Evolutionary conservation across 768 basidiomycete genomes (phyloP).

Genomic region (Cystoderma amianthinum): DNA sequence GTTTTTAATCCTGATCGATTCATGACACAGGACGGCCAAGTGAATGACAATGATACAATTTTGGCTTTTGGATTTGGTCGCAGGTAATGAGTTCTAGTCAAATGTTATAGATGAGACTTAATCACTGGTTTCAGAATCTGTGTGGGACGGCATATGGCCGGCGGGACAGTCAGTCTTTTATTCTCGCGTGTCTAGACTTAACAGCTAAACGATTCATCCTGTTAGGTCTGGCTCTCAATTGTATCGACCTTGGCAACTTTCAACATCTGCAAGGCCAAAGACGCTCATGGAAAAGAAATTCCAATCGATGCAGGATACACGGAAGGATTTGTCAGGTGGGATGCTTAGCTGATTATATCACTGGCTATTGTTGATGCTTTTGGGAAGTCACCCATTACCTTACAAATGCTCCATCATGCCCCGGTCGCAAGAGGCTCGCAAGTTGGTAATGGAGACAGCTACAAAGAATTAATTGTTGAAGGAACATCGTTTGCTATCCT

Average conservation of each 20-base stretch:
- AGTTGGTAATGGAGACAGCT: no score
- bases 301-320: slow-evolving; percentile 6
- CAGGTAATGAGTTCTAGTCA: slow-evolving; percentile 8
- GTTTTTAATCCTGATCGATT: slow-evolving; percentile 28
- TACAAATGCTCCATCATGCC: slow-evolving; percentile 1
- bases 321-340: slow-evolving; percentile 5
- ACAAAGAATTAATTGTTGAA: no score
- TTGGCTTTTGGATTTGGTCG: slow-evolving; percentile 21
- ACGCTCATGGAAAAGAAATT: slow-evolving; percentile 7
- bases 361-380: neutral
- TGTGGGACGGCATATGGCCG: slow-evolving; percentile 10
- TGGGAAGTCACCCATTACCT: neutral
- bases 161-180: slow-evolving; percentile 9
- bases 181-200: neutral
- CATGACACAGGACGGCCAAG: slow-evolving; percentile 13
- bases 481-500: no score
- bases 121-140: no score
- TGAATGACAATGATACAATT: slow-evolving; percentile 11
- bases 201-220: neutral
- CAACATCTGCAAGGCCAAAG: slow-evolving; percentile 11
- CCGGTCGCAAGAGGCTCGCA: neutral
- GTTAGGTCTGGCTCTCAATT: slow-evolving; percentile 9
- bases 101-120: neutral
- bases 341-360: neutral
- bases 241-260: slow-evolving; percentile 10